phyloP scores from a whole-genome alignment of 78 protist genomes.

The Monocercomonoides exilis region DNA sequence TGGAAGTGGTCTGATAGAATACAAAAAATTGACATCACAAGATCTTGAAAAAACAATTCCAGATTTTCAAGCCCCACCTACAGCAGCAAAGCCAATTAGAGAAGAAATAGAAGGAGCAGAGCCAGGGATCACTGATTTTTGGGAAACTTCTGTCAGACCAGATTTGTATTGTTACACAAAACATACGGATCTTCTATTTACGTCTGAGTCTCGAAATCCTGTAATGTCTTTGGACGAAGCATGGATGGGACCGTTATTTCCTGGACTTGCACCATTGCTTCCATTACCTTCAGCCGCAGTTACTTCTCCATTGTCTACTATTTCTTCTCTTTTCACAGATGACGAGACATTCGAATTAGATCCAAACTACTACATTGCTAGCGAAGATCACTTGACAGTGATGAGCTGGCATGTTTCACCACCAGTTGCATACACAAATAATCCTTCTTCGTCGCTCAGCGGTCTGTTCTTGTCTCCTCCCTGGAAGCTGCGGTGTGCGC shows the following conservation, averaged over 20 bases:
- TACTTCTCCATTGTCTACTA: no score
- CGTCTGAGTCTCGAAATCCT: neutral
- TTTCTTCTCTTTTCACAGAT: neutral
- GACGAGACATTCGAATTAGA: neutral
- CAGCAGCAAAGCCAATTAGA: neutral
- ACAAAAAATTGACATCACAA: neutral
- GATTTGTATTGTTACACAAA: neutral
- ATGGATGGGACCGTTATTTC: neutral
- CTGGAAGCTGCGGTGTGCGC: neutral
- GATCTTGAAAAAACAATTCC: neutral
- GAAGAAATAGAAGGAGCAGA: neutral
- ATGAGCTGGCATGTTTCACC: neutral
- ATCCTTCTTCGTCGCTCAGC: neutral
- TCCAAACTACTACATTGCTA: neutral
- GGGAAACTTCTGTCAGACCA: neutral
- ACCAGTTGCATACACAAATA: neutral
- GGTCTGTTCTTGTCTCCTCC: no score
- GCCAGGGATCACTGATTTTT: neutral
- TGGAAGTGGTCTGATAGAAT: neutral
- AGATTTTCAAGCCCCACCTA: neutral
- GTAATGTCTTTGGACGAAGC: neutral
- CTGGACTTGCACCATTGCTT: neutral
- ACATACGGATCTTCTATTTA: neutral
- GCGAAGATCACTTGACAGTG: neutral
- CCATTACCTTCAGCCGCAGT: neutral